A percentile compares a stretch with the other conserved stretches of the same genome.
Evolutionary conservation across 2,329 filamentous ascomycete genomes (phyloP).

Genomic region (Xylariomycetidae sp.): DNA sequence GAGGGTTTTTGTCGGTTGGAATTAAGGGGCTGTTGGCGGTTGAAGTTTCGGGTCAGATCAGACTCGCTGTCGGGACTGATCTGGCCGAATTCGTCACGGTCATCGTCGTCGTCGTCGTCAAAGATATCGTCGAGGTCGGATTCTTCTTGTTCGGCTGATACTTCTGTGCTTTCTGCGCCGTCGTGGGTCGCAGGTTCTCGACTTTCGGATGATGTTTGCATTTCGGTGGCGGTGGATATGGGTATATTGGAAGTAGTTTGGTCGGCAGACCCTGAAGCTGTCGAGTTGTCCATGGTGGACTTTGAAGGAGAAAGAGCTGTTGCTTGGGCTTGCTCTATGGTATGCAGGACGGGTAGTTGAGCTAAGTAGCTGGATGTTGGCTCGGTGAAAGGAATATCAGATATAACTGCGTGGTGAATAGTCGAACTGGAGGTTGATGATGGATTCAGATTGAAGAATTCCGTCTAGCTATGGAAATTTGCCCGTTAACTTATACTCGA

Average conservation of each 20-base stretch:
- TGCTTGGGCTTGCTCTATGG: not conserved
- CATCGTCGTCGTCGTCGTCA: conserved; percentile 36
- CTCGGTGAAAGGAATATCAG: too few species aligned
- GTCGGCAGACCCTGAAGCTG: conserved; percentile 6
- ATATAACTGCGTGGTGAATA: too few species aligned
- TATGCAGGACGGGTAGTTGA: not conserved
- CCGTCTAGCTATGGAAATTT: too few species aligned
- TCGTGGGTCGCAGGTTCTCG: too few species aligned
- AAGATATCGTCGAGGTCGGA: conserved; percentile 37
- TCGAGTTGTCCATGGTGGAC: not conserved
- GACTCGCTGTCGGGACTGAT: conserved; percentile 49
- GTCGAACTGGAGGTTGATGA: too few species aligned
- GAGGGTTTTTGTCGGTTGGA: conserved; percentile 74
- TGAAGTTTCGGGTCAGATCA: conserved; percentile 83
- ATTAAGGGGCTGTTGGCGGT: conserved; percentile 70
- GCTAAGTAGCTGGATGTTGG: too few species aligned
- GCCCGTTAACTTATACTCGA: too few species aligned
- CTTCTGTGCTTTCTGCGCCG: conserved; percentile 28
- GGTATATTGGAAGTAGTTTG: too few species aligned
- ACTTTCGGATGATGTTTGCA: too few species aligned
- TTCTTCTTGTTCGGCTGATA: conserved; percentile 25
- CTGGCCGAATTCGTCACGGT: conserved; percentile 48
- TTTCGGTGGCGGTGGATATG: too few species aligned
- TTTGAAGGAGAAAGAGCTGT: not conserved
- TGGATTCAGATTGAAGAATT: too few species aligned